Conservation (phyloP, 1,284 basidiomycete genomes). For the Dichomitus squalens region DNA sequence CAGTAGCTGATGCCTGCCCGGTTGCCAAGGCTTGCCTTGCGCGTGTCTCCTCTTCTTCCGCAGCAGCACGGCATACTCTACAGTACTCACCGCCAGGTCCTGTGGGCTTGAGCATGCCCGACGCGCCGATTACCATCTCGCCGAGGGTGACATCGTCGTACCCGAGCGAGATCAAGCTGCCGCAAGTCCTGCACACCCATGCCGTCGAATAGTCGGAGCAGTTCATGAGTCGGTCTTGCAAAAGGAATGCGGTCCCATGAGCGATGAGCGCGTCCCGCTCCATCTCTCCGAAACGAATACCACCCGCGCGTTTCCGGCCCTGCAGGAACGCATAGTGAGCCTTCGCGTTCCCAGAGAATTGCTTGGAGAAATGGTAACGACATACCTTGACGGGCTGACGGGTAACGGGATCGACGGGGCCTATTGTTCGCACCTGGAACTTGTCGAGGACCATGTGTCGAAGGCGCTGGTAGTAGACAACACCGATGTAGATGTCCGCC, state of each 20-base stretch:
- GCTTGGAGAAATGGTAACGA: conserved; percentile 8
- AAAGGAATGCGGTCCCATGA: conserved; percentile 96
- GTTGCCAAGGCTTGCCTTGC: conserved; percentile 57
- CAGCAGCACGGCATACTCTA: conserved; percentile 79
- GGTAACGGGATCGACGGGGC: conserved; percentile 94
- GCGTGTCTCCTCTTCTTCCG: conserved; percentile 61
- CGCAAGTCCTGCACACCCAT: conserved; percentile 97
- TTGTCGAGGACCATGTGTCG: conserved; percentile 99
- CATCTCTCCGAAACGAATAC: conserved; percentile 99
- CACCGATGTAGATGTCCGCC: conserved; percentile 97
- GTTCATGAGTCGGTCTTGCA: conserved; percentile 99
- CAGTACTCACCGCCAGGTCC: conserved; percentile 89
- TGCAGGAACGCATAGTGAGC: conserved; percentile 35
- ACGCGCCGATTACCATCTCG: conserved; percentile 56
- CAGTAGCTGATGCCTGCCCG: conserved; percentile 26
- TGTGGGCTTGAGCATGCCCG: conserved; percentile 52
- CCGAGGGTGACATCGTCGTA: conserved; percentile 85
- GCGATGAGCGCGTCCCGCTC: conserved; percentile 98
- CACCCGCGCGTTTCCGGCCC: conserved; percentile 98
- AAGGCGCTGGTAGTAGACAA: conserved; percentile 98
- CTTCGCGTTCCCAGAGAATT: conserved; percentile 2
- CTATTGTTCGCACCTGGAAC: conserved; percentile 98
- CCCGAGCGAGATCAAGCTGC: conserved; percentile 92
- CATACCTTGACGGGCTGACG: conserved; percentile 95
- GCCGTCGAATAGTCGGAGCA: conserved; percentile 99